These are phyloP conservation scores for Nicotiana noctiflora DNA, from an alignment of 257 asterid species.

Conservation along the genomic window DNA sequence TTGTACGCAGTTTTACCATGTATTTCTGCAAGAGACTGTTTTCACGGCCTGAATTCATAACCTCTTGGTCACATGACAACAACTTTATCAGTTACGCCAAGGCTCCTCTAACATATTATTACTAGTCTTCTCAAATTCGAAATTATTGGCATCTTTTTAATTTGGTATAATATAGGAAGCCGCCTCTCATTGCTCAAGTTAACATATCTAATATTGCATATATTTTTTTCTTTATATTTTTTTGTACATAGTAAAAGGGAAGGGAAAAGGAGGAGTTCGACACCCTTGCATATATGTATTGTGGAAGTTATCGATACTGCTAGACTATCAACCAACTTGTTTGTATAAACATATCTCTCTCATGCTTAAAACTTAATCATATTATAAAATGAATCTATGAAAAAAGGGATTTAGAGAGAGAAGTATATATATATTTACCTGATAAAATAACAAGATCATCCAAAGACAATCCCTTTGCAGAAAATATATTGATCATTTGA, in stretches of 20 bases:
- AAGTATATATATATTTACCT: slow-evolving; percentile 25
- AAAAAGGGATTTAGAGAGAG: neutral
- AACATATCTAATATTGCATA: neutral
- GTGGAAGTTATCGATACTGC: too few relatives aligned
- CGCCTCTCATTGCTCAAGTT: neutral
- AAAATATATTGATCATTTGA: slow-evolving; percentile 48
- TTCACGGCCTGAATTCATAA: too few relatives aligned
- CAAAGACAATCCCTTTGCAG: slow-evolving; percentile 51
- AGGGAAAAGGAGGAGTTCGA: too few relatives aligned
- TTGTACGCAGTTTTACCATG: too few relatives aligned
- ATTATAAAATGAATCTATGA: neutral
- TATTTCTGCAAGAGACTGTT: too few relatives aligned
- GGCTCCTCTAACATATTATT: too few relatives aligned
- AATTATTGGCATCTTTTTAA: neutral
- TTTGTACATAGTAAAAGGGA: too few relatives aligned
- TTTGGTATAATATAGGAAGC: neutral
- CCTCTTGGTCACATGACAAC: too few relatives aligned
- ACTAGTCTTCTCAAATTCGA: neutral
- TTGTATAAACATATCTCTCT: neutral
- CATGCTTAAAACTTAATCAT: neutral
- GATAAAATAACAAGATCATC: slow-evolving; percentile 78
- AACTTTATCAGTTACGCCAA: too few relatives aligned
- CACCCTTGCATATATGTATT: too few relatives aligned
- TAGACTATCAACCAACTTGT: too few relatives aligned
- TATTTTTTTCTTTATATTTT: too few relatives aligned